Evolutionary conservation across 106 monocot species (phyloP), one percentile per base, ranked within the genome.

Genomic region (Dioscorea alata): DNA sequence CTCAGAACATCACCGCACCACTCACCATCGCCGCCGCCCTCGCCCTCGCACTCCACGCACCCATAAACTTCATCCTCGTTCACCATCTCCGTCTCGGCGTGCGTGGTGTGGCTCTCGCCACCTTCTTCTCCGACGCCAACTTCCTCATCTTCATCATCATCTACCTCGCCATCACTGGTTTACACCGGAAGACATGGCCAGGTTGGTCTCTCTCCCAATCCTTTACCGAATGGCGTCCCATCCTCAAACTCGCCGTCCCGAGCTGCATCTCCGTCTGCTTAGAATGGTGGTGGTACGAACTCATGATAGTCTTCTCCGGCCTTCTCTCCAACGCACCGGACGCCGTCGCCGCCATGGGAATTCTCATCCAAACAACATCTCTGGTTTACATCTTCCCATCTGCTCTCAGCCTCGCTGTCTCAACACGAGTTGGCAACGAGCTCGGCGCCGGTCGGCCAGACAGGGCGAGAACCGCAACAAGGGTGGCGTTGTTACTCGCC

Each of bases 1-100:
- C 73, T 13, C 79, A 79, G 59, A 63, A 68, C 53, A 73, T 74
- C 32, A 79, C 73, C 10, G 24, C 31, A 0, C 79, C 79, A 0
- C 68, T 79, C 48, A 69, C 79, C 49, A 0, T 59, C 33, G 57
- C 79, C 33, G 50, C 79, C 14, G 63, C 73, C 21, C 5, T 69
- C 28, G 62, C 79, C 57, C 68, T 73, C 18, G 48, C 20, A 2
- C 33, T 74, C 49, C 73, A 74, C 61, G 20, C 73, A 2, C 79
- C 74, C 10, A 22, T 61, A 7, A 69, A 58, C 42, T 48, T 23
- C 59, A 1, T 79, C 23, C 64, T 79, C 0, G 79, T 79, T 2
- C 16, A 18, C 0, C 4, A 25, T 1, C 31, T 79, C 69, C 28
- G 22, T 0, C 52, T 73, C 6, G 74, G 74, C 12, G 42, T 32